Conservation (phyloP, 345 rosid genomes). For the Pelargonium nanum region DNA sequence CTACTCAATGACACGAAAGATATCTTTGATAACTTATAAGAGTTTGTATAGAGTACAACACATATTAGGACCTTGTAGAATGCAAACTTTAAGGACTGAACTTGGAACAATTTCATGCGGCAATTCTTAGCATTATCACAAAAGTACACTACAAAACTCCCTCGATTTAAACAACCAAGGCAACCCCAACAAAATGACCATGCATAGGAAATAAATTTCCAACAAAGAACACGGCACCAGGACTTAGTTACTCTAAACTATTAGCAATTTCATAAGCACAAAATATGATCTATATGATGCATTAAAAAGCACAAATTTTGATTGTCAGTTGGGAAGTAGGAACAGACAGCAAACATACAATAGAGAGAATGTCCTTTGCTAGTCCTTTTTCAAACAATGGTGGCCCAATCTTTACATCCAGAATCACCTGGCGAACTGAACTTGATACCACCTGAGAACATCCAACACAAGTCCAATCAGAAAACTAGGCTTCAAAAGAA, state of each 20-base stretch:
- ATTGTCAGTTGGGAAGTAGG: constrained; percentile 1
- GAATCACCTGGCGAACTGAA: constrained; percentile 62
- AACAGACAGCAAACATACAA: constrained; percentile 35
- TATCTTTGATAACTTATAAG: neutral
- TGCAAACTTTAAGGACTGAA: neutral
- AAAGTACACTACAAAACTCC: no score
- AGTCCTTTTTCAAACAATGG: constrained; percentile 78
- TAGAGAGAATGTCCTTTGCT: constrained; percentile 67
- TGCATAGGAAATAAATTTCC: neutral
- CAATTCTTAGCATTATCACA: no score
- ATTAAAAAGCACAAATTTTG: neutral
- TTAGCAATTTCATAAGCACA: neutral
- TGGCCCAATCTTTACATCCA: constrained; percentile 93
- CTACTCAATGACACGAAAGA: neutral
- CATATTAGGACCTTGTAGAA: neutral
- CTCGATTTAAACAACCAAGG: no score
- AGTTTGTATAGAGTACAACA: neutral
- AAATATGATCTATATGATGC: neutral
- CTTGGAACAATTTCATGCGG: no score
- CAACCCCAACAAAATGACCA: no score
- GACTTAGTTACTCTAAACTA: neutral
- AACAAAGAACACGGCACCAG: neutral
- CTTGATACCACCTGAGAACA: constrained; percentile 46
- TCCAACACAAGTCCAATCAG: neutral
- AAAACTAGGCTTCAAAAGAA: neutral